Base-by-base conservation (phyloP, 768 basidiomycete species). In the Asterophora lycoperdoides region DNA sequence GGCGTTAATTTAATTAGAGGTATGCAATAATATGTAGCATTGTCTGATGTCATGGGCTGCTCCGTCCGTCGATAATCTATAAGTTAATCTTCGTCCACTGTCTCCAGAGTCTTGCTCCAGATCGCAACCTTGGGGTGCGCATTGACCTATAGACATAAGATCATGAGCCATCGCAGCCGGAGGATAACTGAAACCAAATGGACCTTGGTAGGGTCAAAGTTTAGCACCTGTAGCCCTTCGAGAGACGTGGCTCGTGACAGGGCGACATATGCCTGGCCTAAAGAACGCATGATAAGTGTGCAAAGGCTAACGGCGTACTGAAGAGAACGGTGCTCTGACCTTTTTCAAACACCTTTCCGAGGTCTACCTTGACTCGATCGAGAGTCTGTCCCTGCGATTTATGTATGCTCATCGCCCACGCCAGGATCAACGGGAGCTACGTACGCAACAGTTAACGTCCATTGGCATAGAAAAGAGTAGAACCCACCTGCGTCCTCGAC, bases 321-420 rank as follows among this genome's bases (percentile, higher is more conserved):
- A 17, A 15, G 8, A 20, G 23, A 23, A 14, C n/a, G 2, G 5
- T 8, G 18, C 9, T 53, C 72, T 18, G 42, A 81, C 89, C 91
- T 67, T 90, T 92, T 68, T 93, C 96, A 60, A 99, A 99, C 4
- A 98, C 88, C 62, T 83, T 86, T 26, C 83, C 83, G 30, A 99
- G 75, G 61, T 98, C 94, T 37, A 98, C 94, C 62, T 89, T 95
- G 57, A 98, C 94, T 39, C 92, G 82, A 19, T 93, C 88, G 8
- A 99, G 74, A 0, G 96, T 98, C 65, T 98, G 96, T 8, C 96
- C 96, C 65, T 99, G 96, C 9, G 89, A 89, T 64, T 99, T 99
- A 67, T 99, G 96, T 54, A 98, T 98, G 40, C 87, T 90, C 91
- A 97, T 95, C 0, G 95, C 94, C 95, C 94, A 98, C 0, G 94